Percentiles rank a stretch among this genome's conserved stretches.
Evolutionary conservation across 495 filamentous ascomycete species (phyloP).

Genomic region (Penicillium herquei): DNA sequence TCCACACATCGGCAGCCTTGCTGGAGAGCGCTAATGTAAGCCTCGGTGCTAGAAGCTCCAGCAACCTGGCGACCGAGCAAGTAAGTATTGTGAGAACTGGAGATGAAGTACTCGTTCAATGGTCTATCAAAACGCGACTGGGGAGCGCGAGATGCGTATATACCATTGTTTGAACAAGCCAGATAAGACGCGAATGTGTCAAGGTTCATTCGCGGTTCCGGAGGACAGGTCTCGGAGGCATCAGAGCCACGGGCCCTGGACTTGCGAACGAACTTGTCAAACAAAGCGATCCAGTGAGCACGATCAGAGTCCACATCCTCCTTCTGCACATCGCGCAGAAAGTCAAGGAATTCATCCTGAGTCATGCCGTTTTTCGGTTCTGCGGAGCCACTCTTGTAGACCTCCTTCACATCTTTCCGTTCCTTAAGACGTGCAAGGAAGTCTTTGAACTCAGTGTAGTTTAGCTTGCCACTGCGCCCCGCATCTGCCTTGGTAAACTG

Average conservation of each 20-base stretch:
- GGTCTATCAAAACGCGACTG: slow-evolving; percentile 70
- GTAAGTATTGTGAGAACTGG: slow-evolving; percentile 98
- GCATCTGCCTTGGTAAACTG: slow-evolving; percentile 76
- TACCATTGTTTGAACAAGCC: slow-evolving; percentile 66
- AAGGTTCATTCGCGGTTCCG: slow-evolving; percentile 61
- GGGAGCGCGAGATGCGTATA: slow-evolving; percentile 55
- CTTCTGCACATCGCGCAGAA: slow-evolving; percentile 70
- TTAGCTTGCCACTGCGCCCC: slow-evolving; percentile 57
- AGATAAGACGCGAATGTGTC: slow-evolving; percentile 74
- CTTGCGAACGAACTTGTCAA: slow-evolving; percentile 68
- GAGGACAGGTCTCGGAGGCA: slow-evolving; percentile 34
- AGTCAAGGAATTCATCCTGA: slow-evolving; percentile 68
- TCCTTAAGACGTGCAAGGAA: slow-evolving; percentile 82
- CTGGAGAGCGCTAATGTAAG: slow-evolving; percentile 86
- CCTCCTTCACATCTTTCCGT: slow-evolving; percentile 70
- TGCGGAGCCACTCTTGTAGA: slow-evolving; percentile 57
- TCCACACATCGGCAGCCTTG: slow-evolving; percentile 92
- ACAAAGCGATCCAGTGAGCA: slow-evolving; percentile 68
- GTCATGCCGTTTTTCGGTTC: slow-evolving; percentile 62
- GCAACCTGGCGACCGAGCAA: slow-evolving; percentile 86
- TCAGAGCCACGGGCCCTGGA: slow-evolving; percentile 53
- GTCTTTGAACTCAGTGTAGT: slow-evolving; percentile 72
- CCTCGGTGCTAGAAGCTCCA: slow-evolving; percentile 86
- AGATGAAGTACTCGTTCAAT: slow-evolving; percentile 96
- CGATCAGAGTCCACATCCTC: slow-evolving; percentile 69